phyloP scores from a whole-genome alignment of 2,329 filamentous ascomycete genomes.

The Pseudocercospora musae region DNA sequence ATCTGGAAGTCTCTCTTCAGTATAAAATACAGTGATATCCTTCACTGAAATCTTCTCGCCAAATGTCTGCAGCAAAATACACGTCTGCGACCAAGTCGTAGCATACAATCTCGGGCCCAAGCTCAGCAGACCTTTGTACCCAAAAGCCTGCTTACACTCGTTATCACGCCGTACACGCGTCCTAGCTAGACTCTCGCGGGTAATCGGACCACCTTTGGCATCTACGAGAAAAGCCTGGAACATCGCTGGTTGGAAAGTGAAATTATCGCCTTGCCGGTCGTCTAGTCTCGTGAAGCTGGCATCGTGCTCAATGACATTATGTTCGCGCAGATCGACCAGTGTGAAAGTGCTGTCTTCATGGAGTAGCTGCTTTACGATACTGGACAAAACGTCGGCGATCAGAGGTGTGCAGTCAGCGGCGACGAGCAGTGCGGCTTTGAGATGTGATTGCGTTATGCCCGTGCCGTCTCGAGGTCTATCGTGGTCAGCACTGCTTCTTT shows the following conservation, averaged over 20 bases:
- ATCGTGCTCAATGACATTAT: slow-evolving; percentile 38
- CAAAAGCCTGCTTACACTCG: neutral
- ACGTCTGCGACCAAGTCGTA: neutral
- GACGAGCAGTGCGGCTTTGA: slow-evolving; percentile 33
- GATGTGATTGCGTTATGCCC: slow-evolving; percentile 31
- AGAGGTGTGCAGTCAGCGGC: slow-evolving; percentile 29
- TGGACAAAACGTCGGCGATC: neutral
- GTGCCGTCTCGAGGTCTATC: slow-evolving; percentile 35
- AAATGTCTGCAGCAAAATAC: neutral
- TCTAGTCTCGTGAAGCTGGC: slow-evolving; percentile 36
- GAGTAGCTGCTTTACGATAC: slow-evolving; percentile 8
- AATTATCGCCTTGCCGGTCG: slow-evolving; percentile 36
- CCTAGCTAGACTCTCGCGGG: slow-evolving; percentile 2
- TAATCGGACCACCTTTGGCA: slow-evolving; percentile 33
- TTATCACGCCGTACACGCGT: neutral
- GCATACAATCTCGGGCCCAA: neutral
- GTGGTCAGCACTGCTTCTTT: neutral
- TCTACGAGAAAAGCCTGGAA: slow-evolving; percentile 33
- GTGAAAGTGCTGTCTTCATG: slow-evolving; percentile 35
- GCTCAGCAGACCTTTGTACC: neutral
- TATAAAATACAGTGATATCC: neutral
- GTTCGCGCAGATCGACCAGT: slow-evolving; percentile 32
- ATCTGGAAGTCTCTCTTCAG: neutral
- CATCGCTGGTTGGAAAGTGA: slow-evolving; percentile 35
- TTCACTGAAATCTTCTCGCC: neutral